Percentiles rank a stretch among this genome's conserved stretches.
Conservation (phyloP, 371 early-diverging fungal species). For the Mucor lusitanicus region DNA sequence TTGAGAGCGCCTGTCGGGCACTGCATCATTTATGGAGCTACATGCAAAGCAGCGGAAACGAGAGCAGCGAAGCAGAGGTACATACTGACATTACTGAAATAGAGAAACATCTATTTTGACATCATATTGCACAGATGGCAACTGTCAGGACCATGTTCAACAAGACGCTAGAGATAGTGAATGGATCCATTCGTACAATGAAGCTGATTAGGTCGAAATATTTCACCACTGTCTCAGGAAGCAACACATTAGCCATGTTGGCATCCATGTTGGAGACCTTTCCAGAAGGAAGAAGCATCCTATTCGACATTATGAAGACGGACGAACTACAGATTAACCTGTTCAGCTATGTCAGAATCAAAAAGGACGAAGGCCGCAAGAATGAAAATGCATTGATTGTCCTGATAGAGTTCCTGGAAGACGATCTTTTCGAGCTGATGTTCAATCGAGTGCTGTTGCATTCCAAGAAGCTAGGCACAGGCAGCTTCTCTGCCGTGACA, state of each 20-base stretch:
- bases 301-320: neutral
- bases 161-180: neutral
- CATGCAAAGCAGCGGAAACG: neutral
- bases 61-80: no score
- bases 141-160: neutral
- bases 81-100: no score
- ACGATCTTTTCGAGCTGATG: conserved; percentile 8
- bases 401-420: neutral
- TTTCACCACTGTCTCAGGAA: conserved; percentile 14
- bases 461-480: conserved; percentile 4
- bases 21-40: conserved; percentile 3
- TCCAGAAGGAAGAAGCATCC: neutral
- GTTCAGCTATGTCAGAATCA: conserved; percentile 9
- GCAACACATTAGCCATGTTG: conserved; percentile 12
- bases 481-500: conserved; percentile 3
- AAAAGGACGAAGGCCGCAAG: neutral
- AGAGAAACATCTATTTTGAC: no score
- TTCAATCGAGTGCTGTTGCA: conserved; percentile 13
- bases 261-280: conserved; percentile 1
- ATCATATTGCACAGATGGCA: no score
- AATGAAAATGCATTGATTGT: conserved; percentile 12
- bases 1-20: conserved; percentile 17
- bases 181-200: neutral
- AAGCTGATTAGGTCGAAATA: neutral
- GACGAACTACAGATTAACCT: conserved; percentile 2